A percentile compares a stretch with the other conserved stretches of the same genome.
These are phyloP conservation scores for Musa balbisiana DNA, from an alignment of 202 grass and related monocot genomes.

Conservation along the genomic window DNA sequence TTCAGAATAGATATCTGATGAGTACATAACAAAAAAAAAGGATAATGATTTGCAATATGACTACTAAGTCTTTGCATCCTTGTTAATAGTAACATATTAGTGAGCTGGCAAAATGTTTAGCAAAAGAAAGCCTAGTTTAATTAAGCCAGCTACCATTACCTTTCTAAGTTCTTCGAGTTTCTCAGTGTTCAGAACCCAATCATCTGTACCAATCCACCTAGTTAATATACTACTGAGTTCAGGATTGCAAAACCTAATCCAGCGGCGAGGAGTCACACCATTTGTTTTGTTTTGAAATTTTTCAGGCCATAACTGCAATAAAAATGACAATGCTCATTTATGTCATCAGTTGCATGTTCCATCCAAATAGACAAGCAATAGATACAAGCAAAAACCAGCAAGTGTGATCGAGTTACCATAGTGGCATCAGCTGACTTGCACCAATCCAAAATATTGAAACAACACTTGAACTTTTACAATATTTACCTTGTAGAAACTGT, in stretches of 20 bases:
- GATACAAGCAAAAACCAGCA: background rate
- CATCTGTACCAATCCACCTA: constrained; percentile 87
- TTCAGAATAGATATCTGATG: no score
- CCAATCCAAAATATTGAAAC: background rate
- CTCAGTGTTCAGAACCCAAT: constrained; percentile 88
- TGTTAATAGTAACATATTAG: background rate
- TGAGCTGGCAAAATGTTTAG: background rate
- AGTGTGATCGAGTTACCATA: background rate
- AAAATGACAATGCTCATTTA: constrained; percentile 1
- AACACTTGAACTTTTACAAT: background rate
- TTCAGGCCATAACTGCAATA: constrained; percentile 79
- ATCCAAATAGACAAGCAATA: constrained; percentile 25
- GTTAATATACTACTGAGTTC: constrained; percentile 76
- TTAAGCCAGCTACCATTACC: constrained; percentile 34
- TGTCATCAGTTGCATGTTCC: background rate
- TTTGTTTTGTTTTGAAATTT: constrained; percentile 99
- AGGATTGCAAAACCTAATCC: constrained; percentile 97
- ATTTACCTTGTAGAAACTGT: constrained; percentile 72
- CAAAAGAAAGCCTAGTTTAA: background rate
- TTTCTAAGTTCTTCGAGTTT: constrained; percentile 67
- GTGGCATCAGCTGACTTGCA: background rate
- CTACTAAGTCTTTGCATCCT: no score
- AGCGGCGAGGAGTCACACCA: constrained; percentile 95
- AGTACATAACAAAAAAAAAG: no score
- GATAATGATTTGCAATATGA: no score